Base-by-base conservation (phyloP, 2,329 filamentous ascomycete genomes). In the Biscogniauxia mediterranea region DNA sequence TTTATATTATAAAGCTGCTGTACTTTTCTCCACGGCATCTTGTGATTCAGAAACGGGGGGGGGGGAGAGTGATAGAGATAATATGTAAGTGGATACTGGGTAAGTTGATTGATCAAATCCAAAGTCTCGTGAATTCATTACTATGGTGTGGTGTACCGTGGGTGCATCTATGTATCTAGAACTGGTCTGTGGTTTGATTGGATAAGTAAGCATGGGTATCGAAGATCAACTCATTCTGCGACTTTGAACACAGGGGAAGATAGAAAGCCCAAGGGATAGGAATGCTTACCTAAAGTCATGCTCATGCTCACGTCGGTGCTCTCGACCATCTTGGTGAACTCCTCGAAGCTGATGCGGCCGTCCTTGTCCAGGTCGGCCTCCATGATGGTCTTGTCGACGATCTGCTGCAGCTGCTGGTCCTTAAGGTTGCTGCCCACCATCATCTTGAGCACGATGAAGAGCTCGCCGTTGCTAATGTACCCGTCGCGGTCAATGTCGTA, bases 311-410 rank as follows among this genome's bases (percentile, higher is more conserved):
- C 84, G 71, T 90, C 87, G 60, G 94, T 98, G 76, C 90, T 96
- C 84, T 97, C 94, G 56, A 99, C 95, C 94, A 99, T 98, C 81
- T 95, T 92, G 64, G 89, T 94, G 76, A 99, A 99, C 83, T 99
- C 95, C 79, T 98, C 93, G 73, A 99, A 99, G 82, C 92, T 97
- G 77, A 99, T 98, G 84, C 96, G 96, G 73, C 95, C 95, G 77
- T 99, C 95, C 64, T 89, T 88, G 78, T 99, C 95, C 70, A 93
- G 84, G 78, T 99, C 95, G 55, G 95, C 95, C 81, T 99, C 95
- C 95, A 98, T 98, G 76, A 99, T 98, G 62, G 95, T 99, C 87
- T 99, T 99, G 82, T 99, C 95, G 70, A 99, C 95, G 76, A 99
- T 99, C 86, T 94, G 95, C 81, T 99, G 95, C 76, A 99, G 81